phyloP scores from a whole-genome alignment of 768 basidiomycete species.

The Suillus luteus region DNA sequence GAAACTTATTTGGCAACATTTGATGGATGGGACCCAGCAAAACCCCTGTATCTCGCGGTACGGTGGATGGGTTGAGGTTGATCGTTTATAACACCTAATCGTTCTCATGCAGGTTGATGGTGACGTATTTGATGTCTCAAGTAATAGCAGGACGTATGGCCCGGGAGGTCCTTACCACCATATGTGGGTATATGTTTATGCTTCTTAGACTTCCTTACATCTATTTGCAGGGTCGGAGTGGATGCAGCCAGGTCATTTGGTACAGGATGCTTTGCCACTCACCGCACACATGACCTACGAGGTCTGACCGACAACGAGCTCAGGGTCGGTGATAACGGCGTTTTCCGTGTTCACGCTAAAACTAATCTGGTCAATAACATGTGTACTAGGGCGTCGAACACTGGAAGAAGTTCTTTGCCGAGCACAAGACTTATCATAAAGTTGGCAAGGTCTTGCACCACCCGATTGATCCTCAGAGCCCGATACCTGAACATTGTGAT shows the following conservation, averaged over 20 bases:
- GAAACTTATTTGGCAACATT: constrained; percentile 64
- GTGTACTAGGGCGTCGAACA: constrained; percentile 71
- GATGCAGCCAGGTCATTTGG: constrained; percentile 93
- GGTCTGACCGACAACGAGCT: constrained; percentile 75
- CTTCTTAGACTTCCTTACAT: constrained; percentile 15
- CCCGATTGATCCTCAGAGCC: constrained; percentile 74
- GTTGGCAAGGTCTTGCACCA: constrained; percentile 76
- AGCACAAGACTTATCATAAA: constrained; percentile 77
- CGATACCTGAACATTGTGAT: constrained; percentile 76
- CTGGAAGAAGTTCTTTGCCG: constrained; percentile 89
- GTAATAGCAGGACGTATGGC: constrained; percentile 75
- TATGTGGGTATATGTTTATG: constrained; percentile 45
- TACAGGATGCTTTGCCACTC: constrained; percentile 90
- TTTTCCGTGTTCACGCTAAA: neutral
- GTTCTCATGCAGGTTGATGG: constrained; percentile 71
- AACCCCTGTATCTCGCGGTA: constrained; percentile 85
- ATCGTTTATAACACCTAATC: neutral
- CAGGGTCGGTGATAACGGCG: constrained; percentile 46
- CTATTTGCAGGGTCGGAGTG: constrained; percentile 62
- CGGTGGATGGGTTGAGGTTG: constrained; percentile 27
- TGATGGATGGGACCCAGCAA: constrained; percentile 65
- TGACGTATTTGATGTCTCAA: constrained; percentile 91
- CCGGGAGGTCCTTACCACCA: constrained; percentile 83
- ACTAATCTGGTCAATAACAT: constrained; percentile 7
- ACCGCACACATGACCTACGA: constrained; percentile 89